Conservation (phyloP, 106 monocot species). For the Triglochin maritima region DNA sequence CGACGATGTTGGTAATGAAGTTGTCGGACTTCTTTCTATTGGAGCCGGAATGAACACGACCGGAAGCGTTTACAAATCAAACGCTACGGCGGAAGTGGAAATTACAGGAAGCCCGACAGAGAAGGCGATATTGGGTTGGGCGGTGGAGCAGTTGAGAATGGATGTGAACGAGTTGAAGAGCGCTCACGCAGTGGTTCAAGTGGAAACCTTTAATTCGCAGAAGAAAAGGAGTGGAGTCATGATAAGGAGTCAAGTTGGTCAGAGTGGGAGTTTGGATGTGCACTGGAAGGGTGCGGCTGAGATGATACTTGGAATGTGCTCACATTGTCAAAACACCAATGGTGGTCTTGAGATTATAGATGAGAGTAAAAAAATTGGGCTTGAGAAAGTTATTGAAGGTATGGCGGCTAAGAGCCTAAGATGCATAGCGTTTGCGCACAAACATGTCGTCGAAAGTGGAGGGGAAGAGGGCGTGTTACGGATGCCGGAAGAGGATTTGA, state of each 20-base stretch:
- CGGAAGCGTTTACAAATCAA: constrained; percentile 20
- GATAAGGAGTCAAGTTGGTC: neutral
- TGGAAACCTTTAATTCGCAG: constrained; percentile 10
- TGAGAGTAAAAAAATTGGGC: neutral
- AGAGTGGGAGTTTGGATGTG: neutral
- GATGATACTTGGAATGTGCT: constrained; percentile 7
- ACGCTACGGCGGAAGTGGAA: neutral
- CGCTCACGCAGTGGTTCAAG: neutral
- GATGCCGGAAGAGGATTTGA: constrained; percentile 4
- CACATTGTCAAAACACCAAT: neutral
- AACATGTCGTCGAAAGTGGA: neutral
- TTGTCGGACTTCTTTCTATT: constrained; percentile 4
- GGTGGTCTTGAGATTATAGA: neutral
- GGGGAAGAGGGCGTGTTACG: neutral
- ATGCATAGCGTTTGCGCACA: constrained; percentile 13
- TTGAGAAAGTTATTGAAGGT: constrained; percentile 6
- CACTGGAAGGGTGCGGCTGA: constrained; percentile 20
- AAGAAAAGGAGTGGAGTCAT: constrained; percentile 13
- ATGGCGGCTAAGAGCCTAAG: constrained; percentile 9
- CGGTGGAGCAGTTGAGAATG: constrained; percentile 1
- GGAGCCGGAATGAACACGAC: constrained; percentile 44
- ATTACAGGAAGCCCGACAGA: constrained; percentile 8
- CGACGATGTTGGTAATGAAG: neutral
- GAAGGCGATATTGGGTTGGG: constrained; percentile 18
- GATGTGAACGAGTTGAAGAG: neutral